Percentiles rank a stretch among this genome's conserved stretches.
Evolutionary conservation across 352 stramenopile species (phyloP).

Genomic region (Phytophthora pinifolia): DNA sequence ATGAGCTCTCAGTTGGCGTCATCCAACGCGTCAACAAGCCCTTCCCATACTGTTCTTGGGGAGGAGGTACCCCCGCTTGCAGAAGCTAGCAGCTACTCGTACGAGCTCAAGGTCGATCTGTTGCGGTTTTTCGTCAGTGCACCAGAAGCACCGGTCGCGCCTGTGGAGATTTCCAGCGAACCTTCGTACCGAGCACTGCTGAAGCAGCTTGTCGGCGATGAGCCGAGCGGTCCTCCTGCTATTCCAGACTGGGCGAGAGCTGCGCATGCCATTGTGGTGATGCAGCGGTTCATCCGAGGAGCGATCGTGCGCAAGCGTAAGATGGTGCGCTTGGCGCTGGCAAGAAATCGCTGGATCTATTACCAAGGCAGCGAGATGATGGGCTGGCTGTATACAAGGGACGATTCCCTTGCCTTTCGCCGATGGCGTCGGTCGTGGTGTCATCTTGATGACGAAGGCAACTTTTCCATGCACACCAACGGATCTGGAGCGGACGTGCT

Average conservation of each 20-base stretch:
- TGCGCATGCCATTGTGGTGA: slow-evolving; percentile 71
- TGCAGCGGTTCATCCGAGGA: slow-evolving; percentile 83
- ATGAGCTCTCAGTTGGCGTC: slow-evolving; percentile 29
- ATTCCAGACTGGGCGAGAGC: slow-evolving; percentile 73
- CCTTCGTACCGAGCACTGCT: slow-evolving; percentile 73
- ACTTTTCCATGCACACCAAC: slow-evolving; percentile 74
- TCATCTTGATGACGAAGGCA: slow-evolving; percentile 66
- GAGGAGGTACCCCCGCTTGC: slow-evolving; percentile 22
- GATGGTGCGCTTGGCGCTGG: slow-evolving; percentile 59
- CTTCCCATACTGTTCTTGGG: slow-evolving; percentile 29
- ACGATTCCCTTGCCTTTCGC: slow-evolving; percentile 83
- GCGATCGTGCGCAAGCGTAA: slow-evolving; percentile 64
- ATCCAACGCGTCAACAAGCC: slow-evolving; percentile 40
- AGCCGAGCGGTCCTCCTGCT: slow-evolving; percentile 35
- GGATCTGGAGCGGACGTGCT: slow-evolving; percentile 64
- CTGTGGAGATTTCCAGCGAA: slow-evolving; percentile 36
- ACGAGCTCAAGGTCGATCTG: slow-evolving; percentile 71
- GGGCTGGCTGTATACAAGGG: slow-evolving; percentile 82
- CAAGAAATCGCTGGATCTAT: slow-evolving; percentile 57
- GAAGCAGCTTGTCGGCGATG: slow-evolving; percentile 76
- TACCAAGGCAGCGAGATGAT: slow-evolving; percentile 66
- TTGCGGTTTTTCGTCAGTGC: slow-evolving; percentile 76
- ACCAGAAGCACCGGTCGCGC: slow-evolving; percentile 30
- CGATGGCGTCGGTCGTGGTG: slow-evolving; percentile 85
- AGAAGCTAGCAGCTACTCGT: slow-evolving; percentile 56